These are phyloP conservation scores for Yarrowia sp. DNA, from an alignment of 805 yeast genomes.

Conservation along the genomic window DNA sequence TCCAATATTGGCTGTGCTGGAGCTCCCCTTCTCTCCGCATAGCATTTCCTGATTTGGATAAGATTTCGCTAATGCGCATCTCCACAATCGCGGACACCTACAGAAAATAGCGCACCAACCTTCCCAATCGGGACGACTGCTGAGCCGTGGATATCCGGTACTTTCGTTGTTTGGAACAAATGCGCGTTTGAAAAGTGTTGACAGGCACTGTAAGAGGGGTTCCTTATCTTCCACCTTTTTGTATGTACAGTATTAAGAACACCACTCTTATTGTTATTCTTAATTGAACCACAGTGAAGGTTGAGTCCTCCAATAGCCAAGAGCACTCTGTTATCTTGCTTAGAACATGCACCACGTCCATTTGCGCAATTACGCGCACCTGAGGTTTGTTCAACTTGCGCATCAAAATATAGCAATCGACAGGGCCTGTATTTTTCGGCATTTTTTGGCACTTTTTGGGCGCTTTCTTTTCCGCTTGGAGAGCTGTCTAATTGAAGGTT, in stretches of 20 bases:
- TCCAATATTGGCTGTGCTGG: neutral
- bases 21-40: neutral
- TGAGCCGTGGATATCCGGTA: neutral
- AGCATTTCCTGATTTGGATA: conserved; percentile 22
- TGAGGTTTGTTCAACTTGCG: neutral
- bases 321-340: neutral
- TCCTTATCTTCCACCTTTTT: no score
- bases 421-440: no score
- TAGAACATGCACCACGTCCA: neutral
- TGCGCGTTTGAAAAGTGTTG: no score
- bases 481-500: neutral
- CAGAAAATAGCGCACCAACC: neutral
- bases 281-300: neutral
- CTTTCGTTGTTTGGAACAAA: neutral
- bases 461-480: neutral
- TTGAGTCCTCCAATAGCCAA: neutral
- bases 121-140: neutral
- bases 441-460: no score
- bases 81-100: neutral
- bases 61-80: conserved; percentile 19
- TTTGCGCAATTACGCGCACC: neutral
- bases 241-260: no score
- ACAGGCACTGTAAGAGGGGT: neutral
- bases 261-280: no score
- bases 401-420: no score